Percentiles rank a stretch among this genome's conserved stretches.
These are phyloP conservation scores for Bruguiera sexangula DNA, from an alignment of 345 rosid species.

Conservation along the genomic window DNA sequence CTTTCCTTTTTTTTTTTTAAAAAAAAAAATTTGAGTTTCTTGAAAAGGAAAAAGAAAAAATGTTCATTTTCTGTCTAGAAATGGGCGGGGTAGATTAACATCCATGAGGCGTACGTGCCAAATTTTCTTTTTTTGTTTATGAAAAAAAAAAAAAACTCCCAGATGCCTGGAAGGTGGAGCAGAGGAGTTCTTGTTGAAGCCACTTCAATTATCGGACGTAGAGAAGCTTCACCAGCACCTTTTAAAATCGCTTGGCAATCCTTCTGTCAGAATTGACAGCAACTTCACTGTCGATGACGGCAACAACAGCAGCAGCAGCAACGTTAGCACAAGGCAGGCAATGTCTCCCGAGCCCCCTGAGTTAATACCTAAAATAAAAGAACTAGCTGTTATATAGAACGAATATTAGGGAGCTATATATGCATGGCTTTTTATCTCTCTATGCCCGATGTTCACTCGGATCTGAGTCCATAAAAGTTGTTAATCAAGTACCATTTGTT, in stretches of 20 bases:
- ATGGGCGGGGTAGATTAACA: too few relatives aligned
- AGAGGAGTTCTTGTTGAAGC: slow-evolving; percentile 53
- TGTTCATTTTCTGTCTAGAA: too few relatives aligned
- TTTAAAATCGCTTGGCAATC: slow-evolving; percentile 28
- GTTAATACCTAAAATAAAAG: slow-evolving; percentile 39
- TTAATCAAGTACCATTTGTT: too few relatives aligned
- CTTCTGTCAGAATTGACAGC: not conserved
- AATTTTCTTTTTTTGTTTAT: not conserved
- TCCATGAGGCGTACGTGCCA: too few relatives aligned
- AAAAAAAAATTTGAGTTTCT: not conserved
- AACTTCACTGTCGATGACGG: not conserved
- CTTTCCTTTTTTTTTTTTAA: not conserved
- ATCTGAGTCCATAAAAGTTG: too few relatives aligned
- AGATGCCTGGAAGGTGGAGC: slow-evolving; percentile 67
- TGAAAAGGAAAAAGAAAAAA: not conserved
- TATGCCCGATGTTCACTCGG: too few relatives aligned
- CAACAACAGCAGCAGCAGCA: slow-evolving; percentile 9
- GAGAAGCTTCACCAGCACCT: slow-evolving; percentile 45
- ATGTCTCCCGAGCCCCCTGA: slow-evolving; percentile 29
- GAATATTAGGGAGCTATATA: too few relatives aligned
- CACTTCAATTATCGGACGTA: slow-evolving; percentile 45
- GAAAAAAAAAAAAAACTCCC: not conserved
- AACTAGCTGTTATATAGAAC: slow-evolving; percentile 25
- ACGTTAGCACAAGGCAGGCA: slow-evolving; percentile 38
- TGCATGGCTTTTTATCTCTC: too few relatives aligned